A percentile compares a stretch with the other conserved stretches of the same genome.
phyloP scores from a whole-genome alignment of 225 moss, liverwort and hornwort genomes.

The Marchantia paleacea region DNA sequence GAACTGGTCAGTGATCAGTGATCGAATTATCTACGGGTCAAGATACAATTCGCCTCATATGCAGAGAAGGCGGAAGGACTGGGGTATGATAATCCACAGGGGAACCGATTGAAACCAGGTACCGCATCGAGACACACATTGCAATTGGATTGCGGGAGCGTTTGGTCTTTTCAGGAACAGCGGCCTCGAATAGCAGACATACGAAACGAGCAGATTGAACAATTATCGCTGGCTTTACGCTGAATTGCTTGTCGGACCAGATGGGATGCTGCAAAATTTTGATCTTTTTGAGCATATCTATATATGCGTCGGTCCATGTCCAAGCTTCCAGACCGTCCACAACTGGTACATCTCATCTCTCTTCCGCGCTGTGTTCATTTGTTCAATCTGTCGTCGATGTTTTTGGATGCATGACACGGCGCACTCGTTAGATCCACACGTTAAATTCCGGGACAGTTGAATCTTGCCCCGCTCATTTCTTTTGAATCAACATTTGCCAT shows the following conservation, averaged over 20 bases:
- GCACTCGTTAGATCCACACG: too few relatives aligned
- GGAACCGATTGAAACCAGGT: not conserved
- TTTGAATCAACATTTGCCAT: not conserved
- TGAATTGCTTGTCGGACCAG: not conserved
- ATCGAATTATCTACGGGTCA: not conserved
- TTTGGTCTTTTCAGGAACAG: not conserved
- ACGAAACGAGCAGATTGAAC: not conserved
- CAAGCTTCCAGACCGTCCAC: conserved; percentile 11
- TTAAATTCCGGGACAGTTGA: too few relatives aligned
- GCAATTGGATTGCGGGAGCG: not conserved
- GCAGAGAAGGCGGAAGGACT: not conserved
- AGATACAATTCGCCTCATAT: not conserved
- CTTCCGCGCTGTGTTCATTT: not conserved
- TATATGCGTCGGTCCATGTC: conserved; percentile 14
- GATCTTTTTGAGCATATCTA: conserved; percentile 7
- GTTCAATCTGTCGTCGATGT: not conserved
- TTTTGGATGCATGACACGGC: too few relatives aligned
- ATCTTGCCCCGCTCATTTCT: not conserved
- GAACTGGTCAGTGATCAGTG: not conserved
- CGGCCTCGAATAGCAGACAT: not conserved
- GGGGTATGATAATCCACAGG: not conserved
- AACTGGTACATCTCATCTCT: not conserved
- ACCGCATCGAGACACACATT: not conserved
- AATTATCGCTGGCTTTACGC: not conserved
- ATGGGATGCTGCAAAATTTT: conserved; percentile 22